These are phyloP conservation scores for Claviceps paspali DNA, from an alignment of 2,329 filamentous ascomycete genomes.

Conservation along the genomic window DNA sequence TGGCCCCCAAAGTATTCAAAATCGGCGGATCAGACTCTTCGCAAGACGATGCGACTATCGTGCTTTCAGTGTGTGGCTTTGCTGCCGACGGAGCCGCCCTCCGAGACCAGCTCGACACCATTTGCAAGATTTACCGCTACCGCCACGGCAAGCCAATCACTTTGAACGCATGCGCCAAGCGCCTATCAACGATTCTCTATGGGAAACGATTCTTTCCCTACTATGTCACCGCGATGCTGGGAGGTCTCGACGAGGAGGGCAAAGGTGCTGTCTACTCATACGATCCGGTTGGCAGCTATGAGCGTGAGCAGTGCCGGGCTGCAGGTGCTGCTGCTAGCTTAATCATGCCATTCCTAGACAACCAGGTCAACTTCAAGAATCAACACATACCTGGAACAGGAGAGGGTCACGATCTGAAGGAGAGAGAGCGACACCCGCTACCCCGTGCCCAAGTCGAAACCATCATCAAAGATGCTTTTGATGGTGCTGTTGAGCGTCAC, in stretches of 20 bases:
- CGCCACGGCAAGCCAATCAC: slow-evolving; percentile 95
- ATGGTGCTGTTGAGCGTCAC: slow-evolving; percentile 93
- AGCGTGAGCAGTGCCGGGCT: slow-evolving; percentile 89
- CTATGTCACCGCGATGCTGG: slow-evolving; percentile 90
- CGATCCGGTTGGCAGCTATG: slow-evolving; percentile 94
- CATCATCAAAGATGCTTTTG: slow-evolving; percentile 92
- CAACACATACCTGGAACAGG: slow-evolving; percentile 85
- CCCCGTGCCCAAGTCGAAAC: slow-evolving; percentile 61
- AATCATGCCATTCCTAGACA: slow-evolving; percentile 98
- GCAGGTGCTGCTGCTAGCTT: slow-evolving; percentile 83
- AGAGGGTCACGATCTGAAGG: slow-evolving; percentile 63
- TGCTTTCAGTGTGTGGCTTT: slow-evolving; percentile 90
- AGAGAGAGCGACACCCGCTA: slow-evolving; percentile 55
- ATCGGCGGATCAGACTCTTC: slow-evolving; percentile 83
- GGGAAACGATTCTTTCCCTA: slow-evolving; percentile 98
- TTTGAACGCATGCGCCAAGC: slow-evolving; percentile 86
- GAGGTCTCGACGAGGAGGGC: slow-evolving; percentile 86
- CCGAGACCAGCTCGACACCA: slow-evolving; percentile 81
- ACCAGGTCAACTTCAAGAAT: slow-evolving; percentile 99
- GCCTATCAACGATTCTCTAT: slow-evolving; percentile 90
- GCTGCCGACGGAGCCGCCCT: slow-evolving; percentile 87
- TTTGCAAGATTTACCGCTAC: slow-evolving; percentile 98
- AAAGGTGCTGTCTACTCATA: slow-evolving; percentile 92
- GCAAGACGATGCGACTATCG: slow-evolving; percentile 70
- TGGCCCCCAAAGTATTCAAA: slow-evolving; percentile 90